Evolutionary conservation across 202 grass and related monocot genomes (phyloP), one percentile per base, ranked within the genome.

Genomic region (Cymbopogon flexuosus): DNA sequence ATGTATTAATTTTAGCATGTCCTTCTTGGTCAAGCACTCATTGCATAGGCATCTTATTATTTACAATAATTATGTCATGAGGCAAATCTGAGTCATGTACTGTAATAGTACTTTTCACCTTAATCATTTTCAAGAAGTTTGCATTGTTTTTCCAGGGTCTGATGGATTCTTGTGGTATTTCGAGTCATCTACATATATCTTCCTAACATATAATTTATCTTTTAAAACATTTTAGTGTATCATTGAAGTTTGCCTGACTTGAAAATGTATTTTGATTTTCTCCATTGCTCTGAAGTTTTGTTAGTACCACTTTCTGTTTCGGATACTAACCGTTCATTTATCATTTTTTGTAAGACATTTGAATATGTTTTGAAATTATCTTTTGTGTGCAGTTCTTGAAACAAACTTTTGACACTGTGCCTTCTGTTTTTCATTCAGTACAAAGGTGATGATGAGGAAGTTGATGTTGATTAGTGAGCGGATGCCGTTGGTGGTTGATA

Each of bases 371-470:
- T 10, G 34, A 46, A 70, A 15, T 24, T 78, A 68, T 8, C 49
- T 52, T 45, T 46, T 49, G 6, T 47, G 37, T 62, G 47, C 18
- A 4, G 1, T 54, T 65, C 18, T 7, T 46, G 24, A 16, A 65
- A 73, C 8, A 52, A 16, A 9, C 63, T 73, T n/a, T 33, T 68
- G n/a, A 82, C 49, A 61, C 52, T n/a, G 4, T 64, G 2, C 5
- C 34, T 10, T 37, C 54, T 31, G 0, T 75, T 73, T 83, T 69
- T 41, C 8, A 7, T 73, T 34, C 77, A 94, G 92, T 94, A 89
- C 13, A 80, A 89, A 46, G 89, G 81, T 0, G 82, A 82, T 5
- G 89, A 85, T 22, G 92, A 87, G 49, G 84, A 91, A 7, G 84
- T 89, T 70, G 65, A 64, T 62, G 89, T 87, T 67, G 86, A 83